Conservation (phyloP, 345 rosid species). For the Citrus sp. region DNA sequence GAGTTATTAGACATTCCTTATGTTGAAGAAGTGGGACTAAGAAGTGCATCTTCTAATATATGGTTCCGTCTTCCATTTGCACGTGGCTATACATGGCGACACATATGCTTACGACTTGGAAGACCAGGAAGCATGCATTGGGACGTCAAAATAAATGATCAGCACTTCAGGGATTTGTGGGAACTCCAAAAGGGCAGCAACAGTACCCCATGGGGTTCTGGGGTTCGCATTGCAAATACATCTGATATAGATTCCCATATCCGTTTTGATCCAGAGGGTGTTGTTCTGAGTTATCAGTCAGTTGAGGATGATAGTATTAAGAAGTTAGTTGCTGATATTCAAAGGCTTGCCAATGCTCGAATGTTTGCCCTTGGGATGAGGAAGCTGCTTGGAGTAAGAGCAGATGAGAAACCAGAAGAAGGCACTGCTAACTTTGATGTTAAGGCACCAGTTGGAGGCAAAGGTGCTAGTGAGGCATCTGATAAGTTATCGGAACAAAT, state of each 20-base stretch:
- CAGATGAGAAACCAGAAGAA: constrained; percentile 78
- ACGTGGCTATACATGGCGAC: constrained; percentile 80
- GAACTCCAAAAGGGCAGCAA: constrained; percentile 92
- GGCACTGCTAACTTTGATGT: constrained; percentile 38
- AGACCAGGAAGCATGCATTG: constrained; percentile 97
- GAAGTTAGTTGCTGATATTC: constrained; percentile 90
- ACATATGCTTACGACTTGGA: constrained; percentile 94
- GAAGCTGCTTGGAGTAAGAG: constrained; percentile 83
- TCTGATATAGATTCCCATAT: constrained; percentile 95
- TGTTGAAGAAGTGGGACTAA: constrained; percentile 80
- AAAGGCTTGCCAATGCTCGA: constrained; percentile 94
- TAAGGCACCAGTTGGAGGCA: constrained; percentile 55
- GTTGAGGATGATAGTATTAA: constrained; percentile 89
- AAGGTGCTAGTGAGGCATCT: constrained; percentile 55
- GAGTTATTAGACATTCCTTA: constrained; percentile 81
- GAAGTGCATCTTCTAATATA: constrained; percentile 78
- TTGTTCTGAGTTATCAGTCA: constrained; percentile 88
- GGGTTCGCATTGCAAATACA: constrained; percentile 89
- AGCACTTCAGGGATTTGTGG: constrained; percentile 96
- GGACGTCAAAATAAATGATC: constrained; percentile 98
- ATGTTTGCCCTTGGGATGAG: constrained; percentile 93
- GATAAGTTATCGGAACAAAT: constrained; percentile 79
- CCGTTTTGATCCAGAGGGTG: constrained; percentile 93
- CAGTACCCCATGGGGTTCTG: constrained; percentile 82
- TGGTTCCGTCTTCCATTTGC: constrained; percentile 96